Evolutionary conservation across 495 filamentous ascomycete genomes (phyloP).

Genomic region (Glarea lozoyensis): DNA sequence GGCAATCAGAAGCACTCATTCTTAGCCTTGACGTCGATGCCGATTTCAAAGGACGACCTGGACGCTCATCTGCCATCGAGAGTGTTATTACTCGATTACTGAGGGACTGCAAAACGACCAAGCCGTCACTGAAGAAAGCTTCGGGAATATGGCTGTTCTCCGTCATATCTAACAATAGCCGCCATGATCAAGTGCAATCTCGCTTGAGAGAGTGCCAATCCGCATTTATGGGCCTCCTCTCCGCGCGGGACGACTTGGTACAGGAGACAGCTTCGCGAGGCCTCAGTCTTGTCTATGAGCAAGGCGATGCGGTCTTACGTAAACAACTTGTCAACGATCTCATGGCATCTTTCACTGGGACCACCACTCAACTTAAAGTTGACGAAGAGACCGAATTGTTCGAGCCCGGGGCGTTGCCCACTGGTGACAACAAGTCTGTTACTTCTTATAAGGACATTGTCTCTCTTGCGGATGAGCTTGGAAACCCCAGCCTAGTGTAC

Average conservation of each 20-base stretch:
- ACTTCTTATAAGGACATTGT: slow-evolving; percentile 96
- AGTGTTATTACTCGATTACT: slow-evolving; percentile 59
- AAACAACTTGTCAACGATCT: slow-evolving; percentile 79
- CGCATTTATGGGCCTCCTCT: slow-evolving; percentile 79
- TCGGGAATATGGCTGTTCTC: slow-evolving; percentile 90
- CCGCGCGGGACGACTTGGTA: slow-evolving; percentile 83
- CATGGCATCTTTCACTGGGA: slow-evolving; percentile 77
- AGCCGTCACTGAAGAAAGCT: slow-evolving; percentile 79
- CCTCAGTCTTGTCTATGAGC: slow-evolving; percentile 83
- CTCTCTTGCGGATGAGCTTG: slow-evolving; percentile 84
- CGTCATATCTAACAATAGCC: slow-evolving; percentile 83
- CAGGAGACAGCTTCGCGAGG: slow-evolving; percentile 92
- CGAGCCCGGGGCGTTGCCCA: slow-evolving; percentile 85
- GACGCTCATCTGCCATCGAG: slow-evolving; percentile 39
- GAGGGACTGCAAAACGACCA: slow-evolving; percentile 65
- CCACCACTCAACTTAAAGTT: slow-evolving; percentile 64
- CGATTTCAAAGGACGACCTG: slow-evolving; percentile 20
- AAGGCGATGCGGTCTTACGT: slow-evolving; percentile 70
- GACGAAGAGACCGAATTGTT: slow-evolving; percentile 86
- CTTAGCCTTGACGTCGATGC: slow-evolving; percentile 39
- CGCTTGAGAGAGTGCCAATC: slow-evolving; percentile 70
- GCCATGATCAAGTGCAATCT: slow-evolving; percentile 58
- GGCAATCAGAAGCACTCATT: slow-evolving; percentile 52
- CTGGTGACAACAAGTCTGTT: slow-evolving; percentile 78
- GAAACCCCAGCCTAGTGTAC: slow-evolving; percentile 89